These are phyloP conservation scores for Candida sithepensis DNA, from an alignment of 805 yeast species.

Conservation along the genomic window DNA sequence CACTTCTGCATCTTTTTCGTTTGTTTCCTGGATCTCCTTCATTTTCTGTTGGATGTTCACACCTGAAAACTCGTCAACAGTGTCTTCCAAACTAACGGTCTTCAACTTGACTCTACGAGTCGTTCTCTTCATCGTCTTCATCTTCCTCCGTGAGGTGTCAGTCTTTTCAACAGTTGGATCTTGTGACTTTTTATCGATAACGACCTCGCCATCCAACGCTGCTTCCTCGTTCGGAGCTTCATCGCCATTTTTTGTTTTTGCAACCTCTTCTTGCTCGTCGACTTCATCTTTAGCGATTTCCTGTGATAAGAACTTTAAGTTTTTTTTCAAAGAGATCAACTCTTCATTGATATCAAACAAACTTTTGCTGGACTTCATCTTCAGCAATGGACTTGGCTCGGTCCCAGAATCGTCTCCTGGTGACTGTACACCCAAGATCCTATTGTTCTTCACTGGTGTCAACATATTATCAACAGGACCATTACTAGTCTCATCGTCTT, in stretches of 20 bases:
- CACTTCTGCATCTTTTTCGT: neutral
- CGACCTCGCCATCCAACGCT: neutral
- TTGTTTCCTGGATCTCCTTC: conserved; percentile 26
- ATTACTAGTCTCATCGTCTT: neutral
- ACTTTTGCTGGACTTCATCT: conserved; percentile 26
- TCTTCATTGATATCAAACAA: conserved; percentile 48
- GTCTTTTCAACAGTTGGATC: conserved; percentile 4
- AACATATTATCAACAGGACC: neutral
- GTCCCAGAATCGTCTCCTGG: conserved; percentile 5
- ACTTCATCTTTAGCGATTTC: conserved; percentile 7
- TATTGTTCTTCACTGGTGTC: neutral
- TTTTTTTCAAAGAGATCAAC: conserved; percentile 33
- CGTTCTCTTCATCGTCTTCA: conserved; percentile 48
- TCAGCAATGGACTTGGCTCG: conserved; percentile 32
- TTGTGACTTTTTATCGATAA: conserved; percentile 1
- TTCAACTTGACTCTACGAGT: conserved; percentile 49
- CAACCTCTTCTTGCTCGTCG: conserved; percentile 8
- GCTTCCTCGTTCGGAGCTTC: neutral
- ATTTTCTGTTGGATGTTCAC: conserved; percentile 43
- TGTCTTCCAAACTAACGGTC: conserved; percentile 29
- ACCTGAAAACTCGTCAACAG: conserved; percentile 31
- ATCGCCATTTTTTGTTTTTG: neutral
- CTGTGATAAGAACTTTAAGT: conserved; percentile 8
- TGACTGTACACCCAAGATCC: no score
- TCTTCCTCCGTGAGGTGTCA: conserved; percentile 22